Evolutionary conservation across 2,329 filamentous ascomycete genomes (phyloP).

Genomic region (Fusarium sp.): DNA sequence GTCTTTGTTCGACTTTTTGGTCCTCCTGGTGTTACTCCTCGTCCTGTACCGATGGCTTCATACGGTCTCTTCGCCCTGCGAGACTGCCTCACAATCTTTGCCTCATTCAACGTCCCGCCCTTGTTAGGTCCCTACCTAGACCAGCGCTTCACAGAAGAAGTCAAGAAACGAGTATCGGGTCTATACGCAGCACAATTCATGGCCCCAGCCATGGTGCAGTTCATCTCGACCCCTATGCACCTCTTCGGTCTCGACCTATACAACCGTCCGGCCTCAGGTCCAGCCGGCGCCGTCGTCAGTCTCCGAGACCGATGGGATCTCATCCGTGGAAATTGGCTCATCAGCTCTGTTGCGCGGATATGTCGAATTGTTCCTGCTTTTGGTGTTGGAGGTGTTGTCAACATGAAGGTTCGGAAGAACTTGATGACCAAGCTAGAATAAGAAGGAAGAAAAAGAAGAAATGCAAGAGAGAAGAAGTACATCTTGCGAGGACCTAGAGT

Average conservation of each 20-base stretch:
- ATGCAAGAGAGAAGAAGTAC: background rate
- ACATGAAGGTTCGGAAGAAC: constrained; percentile 73
- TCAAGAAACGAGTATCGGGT: constrained; percentile 58
- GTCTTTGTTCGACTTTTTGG: constrained; percentile 87
- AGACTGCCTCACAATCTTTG: constrained; percentile 91
- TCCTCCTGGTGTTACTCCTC: constrained; percentile 60
- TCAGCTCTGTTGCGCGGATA: constrained; percentile 79
- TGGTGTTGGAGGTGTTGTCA: constrained; percentile 88
- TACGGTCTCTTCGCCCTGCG: constrained; percentile 84
- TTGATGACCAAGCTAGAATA: constrained; percentile 72
- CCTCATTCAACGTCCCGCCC: constrained; percentile 89
- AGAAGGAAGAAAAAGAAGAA: background rate
- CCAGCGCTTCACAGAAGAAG: constrained; percentile 62
- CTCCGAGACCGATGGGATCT: constrained; percentile 71
- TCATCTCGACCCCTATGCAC: constrained; percentile 85
- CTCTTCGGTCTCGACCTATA: constrained; percentile 88
- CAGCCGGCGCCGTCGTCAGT: constrained; percentile 37
- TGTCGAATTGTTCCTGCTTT: constrained; percentile 90
- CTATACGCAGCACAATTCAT: constrained; percentile 79
- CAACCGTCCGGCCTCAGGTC: constrained; percentile 67
- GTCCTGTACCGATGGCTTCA: constrained; percentile 73
- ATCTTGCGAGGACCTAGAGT: background rate
- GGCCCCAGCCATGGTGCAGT: constrained; percentile 81
- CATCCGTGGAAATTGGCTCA: constrained; percentile 79
- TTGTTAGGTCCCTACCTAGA: constrained; percentile 77